Conservation (phyloP, 1,284 basidiomycete genomes). For the Ceratobasidium sp. region DNA sequence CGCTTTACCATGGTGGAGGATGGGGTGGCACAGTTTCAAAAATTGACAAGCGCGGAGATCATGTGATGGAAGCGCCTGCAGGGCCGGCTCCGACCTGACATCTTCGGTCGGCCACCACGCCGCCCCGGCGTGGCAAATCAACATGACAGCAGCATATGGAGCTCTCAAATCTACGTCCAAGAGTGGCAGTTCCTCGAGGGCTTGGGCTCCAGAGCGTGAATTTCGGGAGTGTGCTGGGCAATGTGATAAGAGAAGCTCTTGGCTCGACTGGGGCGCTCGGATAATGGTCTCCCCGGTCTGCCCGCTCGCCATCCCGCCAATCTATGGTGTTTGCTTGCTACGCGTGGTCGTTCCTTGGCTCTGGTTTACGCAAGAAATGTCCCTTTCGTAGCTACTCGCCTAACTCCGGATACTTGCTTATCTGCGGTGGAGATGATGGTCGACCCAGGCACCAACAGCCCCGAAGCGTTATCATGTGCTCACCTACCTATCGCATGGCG, state of each 20-base stretch:
- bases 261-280: too few relatives aligned
- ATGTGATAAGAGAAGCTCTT: conserved; percentile 21
- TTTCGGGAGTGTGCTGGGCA: conserved; percentile 11
- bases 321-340: too few relatives aligned
- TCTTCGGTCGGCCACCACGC: background rate
- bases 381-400: too few relatives aligned
- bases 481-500: conserved; percentile 31
- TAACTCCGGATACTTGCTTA: conserved; percentile 34
- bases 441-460: conserved; percentile 32
- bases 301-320: too few relatives aligned
- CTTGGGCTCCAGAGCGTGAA: background rate
- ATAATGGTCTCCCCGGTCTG: background rate
- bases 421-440: conserved; percentile 8
- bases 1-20: conserved; percentile 25
- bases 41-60: conserved; percentile 31
- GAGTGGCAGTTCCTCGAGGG: background rate
- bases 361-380: too few relatives aligned
- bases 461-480: conserved; percentile 39
- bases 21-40: background rate
- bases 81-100: background rate
- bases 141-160: conserved; percentile 27
- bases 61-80: conserved; percentile 17
- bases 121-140: background rate
- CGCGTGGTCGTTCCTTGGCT: too few relatives aligned
- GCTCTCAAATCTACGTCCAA: background rate